phyloP scores from a whole-genome alignment of 2,329 filamentous ascomycete genomes.

The Talaromyces sp. region DNA sequence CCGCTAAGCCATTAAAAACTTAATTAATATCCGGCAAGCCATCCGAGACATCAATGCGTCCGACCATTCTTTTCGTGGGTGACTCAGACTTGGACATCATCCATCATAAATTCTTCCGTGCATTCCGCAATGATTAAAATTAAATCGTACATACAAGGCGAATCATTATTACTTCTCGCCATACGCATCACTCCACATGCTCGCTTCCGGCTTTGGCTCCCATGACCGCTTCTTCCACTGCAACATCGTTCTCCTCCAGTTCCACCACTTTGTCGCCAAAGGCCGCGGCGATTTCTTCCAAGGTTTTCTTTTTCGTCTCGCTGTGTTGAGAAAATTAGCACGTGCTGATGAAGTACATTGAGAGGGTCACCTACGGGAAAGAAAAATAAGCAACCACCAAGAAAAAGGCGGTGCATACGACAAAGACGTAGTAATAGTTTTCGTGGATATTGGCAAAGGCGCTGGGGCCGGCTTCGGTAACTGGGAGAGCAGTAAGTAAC shows the following conservation, averaged over 20 bases:
- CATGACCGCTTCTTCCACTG: constrained; percentile 12
- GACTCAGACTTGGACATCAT: neutral
- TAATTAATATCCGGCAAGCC: no score
- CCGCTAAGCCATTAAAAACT: no score
- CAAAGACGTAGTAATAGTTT: constrained; percentile 59
- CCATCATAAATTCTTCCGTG: neutral
- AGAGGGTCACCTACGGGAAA: constrained; percentile 42
- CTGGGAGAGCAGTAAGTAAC: constrained; percentile 13
- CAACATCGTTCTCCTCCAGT: constrained; percentile 10
- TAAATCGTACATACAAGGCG: neutral
- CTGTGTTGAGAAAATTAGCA: constrained; percentile 18
- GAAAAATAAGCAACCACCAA: constrained; percentile 49
- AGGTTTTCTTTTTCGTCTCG: constrained; percentile 45
- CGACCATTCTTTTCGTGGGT: neutral
- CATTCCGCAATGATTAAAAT: neutral
- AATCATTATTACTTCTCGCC: neutral
- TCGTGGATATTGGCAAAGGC: constrained; percentile 55
- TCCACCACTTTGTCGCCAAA: constrained; percentile 45
- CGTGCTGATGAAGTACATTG: neutral
- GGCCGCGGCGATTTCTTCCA: constrained; percentile 46
- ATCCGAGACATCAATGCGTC: no score
- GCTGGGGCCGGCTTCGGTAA: constrained; percentile 52
- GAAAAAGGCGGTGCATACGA: constrained; percentile 49
- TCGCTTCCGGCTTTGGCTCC: constrained; percentile 7
- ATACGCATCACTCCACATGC: constrained; percentile 4